phyloP scores from a whole-genome alignment of 495 filamentous ascomycete species.

The Bacidia rubella region DNA sequence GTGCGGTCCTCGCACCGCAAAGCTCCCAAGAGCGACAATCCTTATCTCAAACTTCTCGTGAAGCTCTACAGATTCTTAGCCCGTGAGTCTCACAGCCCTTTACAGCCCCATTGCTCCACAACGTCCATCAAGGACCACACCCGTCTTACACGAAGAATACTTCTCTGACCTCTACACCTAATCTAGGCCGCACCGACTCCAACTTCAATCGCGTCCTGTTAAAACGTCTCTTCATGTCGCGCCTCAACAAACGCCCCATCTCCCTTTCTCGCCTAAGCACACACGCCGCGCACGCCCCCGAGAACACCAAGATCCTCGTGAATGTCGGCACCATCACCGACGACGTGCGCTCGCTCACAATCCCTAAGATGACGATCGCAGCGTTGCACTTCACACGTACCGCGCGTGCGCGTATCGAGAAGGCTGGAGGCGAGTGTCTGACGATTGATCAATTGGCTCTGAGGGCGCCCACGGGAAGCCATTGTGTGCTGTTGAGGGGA shows the following conservation, averaged over 20 bases:
- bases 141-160: constrained; percentile 17
- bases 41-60: constrained; percentile 91
- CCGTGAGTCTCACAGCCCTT: constrained; percentile 48
- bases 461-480: constrained; percentile 80
- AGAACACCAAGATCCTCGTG: constrained; percentile 71
- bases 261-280: constrained; percentile 79
- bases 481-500: constrained; percentile 88
- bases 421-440: constrained; percentile 84
- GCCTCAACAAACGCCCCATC: constrained; percentile 90
- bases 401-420: constrained; percentile 79
- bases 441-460: constrained; percentile 94
- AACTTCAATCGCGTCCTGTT: constrained; percentile 96
- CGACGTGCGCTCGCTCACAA: constrained; percentile 77
- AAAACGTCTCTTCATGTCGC: constrained; percentile 91
- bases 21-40: constrained; percentile 96
- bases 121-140: constrained; percentile 2
- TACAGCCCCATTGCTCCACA: neutral
- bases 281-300: constrained; percentile 41
- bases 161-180: constrained; percentile 33
- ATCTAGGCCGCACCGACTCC: constrained; percentile 82
- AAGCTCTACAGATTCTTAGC: constrained; percentile 98
- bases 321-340: constrained; percentile 90
- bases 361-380: constrained; percentile 85
- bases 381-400: constrained; percentile 93
- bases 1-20: constrained; percentile 77